phyloP scores from a whole-genome alignment of 1,139 yeast genomes.

The Sugiyamaella paludigena region DNA sequence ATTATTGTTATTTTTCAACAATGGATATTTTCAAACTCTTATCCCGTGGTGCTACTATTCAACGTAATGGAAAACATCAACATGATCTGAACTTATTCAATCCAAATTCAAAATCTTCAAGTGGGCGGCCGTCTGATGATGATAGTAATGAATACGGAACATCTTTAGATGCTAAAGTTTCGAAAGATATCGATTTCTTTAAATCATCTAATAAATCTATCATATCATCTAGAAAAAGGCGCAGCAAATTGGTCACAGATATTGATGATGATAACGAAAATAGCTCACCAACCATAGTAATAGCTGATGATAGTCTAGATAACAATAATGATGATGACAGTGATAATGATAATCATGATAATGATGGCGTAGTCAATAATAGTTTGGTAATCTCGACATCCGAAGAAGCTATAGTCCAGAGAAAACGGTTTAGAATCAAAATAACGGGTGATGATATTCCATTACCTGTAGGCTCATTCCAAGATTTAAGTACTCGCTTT shows the following conservation, averaged over 20 bases:
- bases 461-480: constrained; percentile 83
- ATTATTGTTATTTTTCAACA: background rate
- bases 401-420: constrained; percentile 56
- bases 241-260: constrained; percentile 1
- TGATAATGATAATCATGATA: constrained; percentile 29
- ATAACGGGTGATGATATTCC: constrained; percentile 79
- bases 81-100: constrained; percentile 32
- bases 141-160: constrained; percentile 50
- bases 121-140: constrained; percentile 27
- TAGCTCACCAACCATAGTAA: too few species aligned
- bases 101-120: constrained; percentile 35
- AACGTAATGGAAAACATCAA: constrained; percentile 44
- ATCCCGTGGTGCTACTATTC: constrained; percentile 79
- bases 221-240: constrained; percentile 19
- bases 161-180: constrained; percentile 17
- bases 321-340: constrained; percentile 28
- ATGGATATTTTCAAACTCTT: constrained; percentile 92
- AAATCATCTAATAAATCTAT: constrained; percentile 43
- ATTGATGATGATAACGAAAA: too few species aligned
- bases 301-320: constrained; percentile 1
- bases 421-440: constrained; percentile 58
- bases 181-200: constrained; percentile 64
- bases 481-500: constrained; percentile 69
- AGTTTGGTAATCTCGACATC: constrained; percentile 48
- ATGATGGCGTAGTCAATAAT: constrained; percentile 34